phyloP scores from a whole-genome alignment of 805 yeast species.

The Ogataea glucozyma region DNA sequence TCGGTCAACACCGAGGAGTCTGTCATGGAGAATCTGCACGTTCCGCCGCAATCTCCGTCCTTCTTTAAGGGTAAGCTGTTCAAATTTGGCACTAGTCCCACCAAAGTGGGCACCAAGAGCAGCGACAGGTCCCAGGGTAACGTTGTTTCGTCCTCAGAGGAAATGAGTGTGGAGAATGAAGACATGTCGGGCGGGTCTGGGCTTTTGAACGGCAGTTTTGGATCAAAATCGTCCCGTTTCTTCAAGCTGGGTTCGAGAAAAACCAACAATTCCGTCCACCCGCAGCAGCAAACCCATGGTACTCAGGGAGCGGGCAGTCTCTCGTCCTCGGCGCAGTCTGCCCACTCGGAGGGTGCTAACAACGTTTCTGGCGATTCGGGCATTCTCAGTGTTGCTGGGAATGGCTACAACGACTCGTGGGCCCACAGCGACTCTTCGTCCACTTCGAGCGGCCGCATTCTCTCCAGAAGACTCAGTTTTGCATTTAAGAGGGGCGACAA shows the following conservation, averaged over 20 bases:
- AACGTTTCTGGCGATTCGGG: conserved; percentile 7
- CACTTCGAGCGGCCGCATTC: conserved; percentile 15
- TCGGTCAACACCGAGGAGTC: conserved; percentile 31
- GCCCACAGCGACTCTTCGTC: conserved; percentile 11
- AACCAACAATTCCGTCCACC: conserved; percentile 18
- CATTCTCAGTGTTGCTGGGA: conserved; percentile 1
- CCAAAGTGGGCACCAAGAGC: conserved; percentile 28
- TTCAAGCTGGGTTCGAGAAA: conserved; percentile 34
- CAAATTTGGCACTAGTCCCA: conserved; percentile 39
- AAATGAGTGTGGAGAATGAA: conserved; percentile 13
- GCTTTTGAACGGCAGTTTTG: conserved; percentile 25
- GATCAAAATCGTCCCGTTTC: conserved; percentile 35
- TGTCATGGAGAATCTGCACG: conserved; percentile 10
- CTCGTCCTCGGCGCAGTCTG: conserved; percentile 2
- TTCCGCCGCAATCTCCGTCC: conserved; percentile 37
- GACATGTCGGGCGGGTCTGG: conserved; percentile 16
- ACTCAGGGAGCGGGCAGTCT: neutral
- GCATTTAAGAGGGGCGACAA: conserved; percentile 35
- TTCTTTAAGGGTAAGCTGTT: conserved; percentile 39
- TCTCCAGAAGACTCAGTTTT: conserved; percentile 33
- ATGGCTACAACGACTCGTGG: conserved; percentile 3
- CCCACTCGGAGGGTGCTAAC: neutral
- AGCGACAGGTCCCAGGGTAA: conserved; percentile 22
- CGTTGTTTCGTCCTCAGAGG: conserved; percentile 15
- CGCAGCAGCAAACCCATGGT: neutral